Evolutionary conservation across 805 yeast genomes (phyloP), one percentile per base, ranked within the genome.

Genomic region (Suhomyces tanzawaensis): DNA sequence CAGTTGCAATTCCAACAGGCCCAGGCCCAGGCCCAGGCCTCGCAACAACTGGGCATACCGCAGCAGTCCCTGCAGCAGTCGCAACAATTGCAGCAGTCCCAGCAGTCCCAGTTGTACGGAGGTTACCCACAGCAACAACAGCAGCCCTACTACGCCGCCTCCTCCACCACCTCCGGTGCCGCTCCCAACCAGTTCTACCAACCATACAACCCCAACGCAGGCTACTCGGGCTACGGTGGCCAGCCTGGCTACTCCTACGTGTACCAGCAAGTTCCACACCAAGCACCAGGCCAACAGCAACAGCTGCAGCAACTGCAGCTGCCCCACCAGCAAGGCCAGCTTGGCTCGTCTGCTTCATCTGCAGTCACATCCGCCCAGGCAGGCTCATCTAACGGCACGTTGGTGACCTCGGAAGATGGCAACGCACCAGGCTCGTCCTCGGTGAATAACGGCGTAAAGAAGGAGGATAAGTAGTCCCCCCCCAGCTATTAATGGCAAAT

Each of bases 181-280:
- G 44, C 57, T 18, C 51, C 52, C 17, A 47, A 46, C 32, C 61
- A 51, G 41, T 57, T 50, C 36, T 54, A 55, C 45, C 55, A 47
- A 24, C 45, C 51, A 15, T 48, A 44, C 34, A 43, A 43, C 27
- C 52, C 53, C 18, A 39, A 34, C 26, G 31, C 34, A 21, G 37
- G 29, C 29, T 49, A 49, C 23, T 46, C 54, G 2, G 40, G 45
- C 14, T 49, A 48, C 36, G 43, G 45, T 8, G 21, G 41, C 15
- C 34, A 27, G 16, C 54, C 54, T 18, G 39, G 42, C 15, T 49
- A 49, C 34, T 42, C 49, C 5, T 34, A 34, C 24, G 37, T 29
- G 7, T 34, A 34, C 27, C 37, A 26, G 19, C 37, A 27, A 16
- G 29, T 19, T 16, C 30, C 37, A 8, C 37, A 15, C 15, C 32